Percentiles rank a stretch among this genome's conserved stretches.
Evolutionary conservation across 345 rosid genomes (phyloP).

Genomic region (Bruguiera sexangula): DNA sequence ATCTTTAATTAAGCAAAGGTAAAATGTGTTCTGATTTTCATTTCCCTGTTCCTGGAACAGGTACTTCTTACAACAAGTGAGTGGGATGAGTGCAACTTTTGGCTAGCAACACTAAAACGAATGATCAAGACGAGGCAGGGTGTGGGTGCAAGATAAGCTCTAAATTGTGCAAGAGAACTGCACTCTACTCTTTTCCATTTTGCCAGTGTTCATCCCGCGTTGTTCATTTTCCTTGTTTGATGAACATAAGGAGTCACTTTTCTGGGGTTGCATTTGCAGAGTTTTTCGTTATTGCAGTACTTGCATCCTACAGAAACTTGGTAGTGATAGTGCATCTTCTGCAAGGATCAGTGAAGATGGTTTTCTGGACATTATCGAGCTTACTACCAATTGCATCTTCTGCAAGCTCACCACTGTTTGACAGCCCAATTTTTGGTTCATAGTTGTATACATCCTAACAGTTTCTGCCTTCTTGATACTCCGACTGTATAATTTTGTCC

Average conservation of each 20-base stretch:
- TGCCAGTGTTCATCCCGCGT: conserved; percentile 8
- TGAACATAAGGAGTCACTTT: conserved; percentile 29
- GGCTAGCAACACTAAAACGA: conserved; percentile 87
- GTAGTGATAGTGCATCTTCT: conserved; percentile 2
- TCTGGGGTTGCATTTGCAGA: conserved; percentile 15
- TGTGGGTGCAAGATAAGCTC: conserved; percentile 41
- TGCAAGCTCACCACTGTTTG: neutral
- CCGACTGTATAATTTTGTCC: neutral
- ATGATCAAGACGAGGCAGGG: conserved; percentile 90
- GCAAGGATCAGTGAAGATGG: conserved; percentile 23
- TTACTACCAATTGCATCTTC: too few relatives aligned
- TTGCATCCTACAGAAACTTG: conserved; percentile 16
- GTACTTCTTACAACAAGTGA: conserved; percentile 88
- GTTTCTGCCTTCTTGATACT: neutral
- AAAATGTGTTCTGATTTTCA: neutral
- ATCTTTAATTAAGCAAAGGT: too few relatives aligned
- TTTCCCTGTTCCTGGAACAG: conserved; percentile 30
- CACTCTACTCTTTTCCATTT: conserved; percentile 3
- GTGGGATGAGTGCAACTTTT: conserved; percentile 99
- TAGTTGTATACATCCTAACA: neutral
- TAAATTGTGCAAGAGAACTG: neutral
- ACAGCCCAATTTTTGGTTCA: conserved; percentile 6
- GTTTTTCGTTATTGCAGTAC: conserved; percentile 13
- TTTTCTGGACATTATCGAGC: conserved; percentile 23
- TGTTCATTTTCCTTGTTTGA: neutral